A percentile compares a stretch with the other conserved stretches of the same genome.
Evolutionary conservation across 2,329 filamentous ascomycete genomes (phyloP).

Genomic region (Diaporthe ampelina): DNA sequence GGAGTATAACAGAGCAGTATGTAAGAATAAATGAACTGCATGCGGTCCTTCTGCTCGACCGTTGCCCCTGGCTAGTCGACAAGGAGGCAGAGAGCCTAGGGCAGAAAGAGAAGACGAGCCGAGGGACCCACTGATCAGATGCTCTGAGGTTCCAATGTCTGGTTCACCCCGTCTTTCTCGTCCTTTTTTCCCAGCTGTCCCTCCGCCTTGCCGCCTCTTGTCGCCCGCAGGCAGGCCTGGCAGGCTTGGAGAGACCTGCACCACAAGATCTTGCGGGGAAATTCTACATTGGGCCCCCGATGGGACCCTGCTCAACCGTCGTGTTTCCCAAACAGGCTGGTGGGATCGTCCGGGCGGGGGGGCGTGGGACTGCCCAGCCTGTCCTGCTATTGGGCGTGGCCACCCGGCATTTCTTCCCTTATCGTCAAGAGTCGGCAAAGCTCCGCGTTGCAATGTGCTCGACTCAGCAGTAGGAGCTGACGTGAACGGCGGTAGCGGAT

Average conservation of each 20-base stretch:
- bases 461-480: neutral
- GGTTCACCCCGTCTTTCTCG: neutral
- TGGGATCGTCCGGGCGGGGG: conserved; percentile 25
- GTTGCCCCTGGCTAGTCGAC: conserved; percentile 35
- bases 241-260: neutral
- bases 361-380: conserved; percentile 17
- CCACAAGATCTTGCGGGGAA: conserved; percentile 33
- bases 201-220: conserved; percentile 14
- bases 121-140: conserved; percentile 35
- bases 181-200: neutral
- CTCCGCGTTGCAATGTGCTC: neutral
- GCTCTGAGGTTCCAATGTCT: neutral
- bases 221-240: neutral
- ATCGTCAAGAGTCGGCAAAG: conserved; percentile 9
- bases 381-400: conserved; percentile 9
- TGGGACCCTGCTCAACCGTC: neutral
- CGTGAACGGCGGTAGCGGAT: neutral
- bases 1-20: neutral
- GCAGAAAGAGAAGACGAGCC: conserved; percentile 26
- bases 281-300: conserved; percentile 1
- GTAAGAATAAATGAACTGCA: neutral
- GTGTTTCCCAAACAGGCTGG: conserved; percentile 29
- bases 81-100: neutral
- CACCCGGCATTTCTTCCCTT: conserved; percentile 15
- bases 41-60: neutral